Base-by-base conservation (phyloP, 108 stramenopile species). In the Fistulifera pelliculosa region DNA sequence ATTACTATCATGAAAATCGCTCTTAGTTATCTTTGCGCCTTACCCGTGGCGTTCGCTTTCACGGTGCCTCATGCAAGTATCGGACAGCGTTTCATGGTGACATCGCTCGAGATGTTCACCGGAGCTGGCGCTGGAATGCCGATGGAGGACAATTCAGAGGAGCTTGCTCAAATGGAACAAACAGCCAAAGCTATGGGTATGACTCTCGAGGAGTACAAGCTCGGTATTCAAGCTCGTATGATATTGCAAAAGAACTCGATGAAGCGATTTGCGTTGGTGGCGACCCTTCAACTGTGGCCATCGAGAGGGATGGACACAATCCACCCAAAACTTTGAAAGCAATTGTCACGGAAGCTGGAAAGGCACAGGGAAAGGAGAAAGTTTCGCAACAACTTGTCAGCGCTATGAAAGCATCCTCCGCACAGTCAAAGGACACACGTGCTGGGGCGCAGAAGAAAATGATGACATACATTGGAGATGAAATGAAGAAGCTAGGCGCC, bases 111-210 rank as follows among this genome's bases (percentile, higher is more conserved):
- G 61, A 91, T 91, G 89, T 91, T 91, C 73, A 61, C 73, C 47
- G 89, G 89, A 38, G 69, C 75, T 28, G 78, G 78, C 25, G 77
- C 53, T 40, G 80, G 74, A 41, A 65, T 70, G 13, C 66, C 68
- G 27, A 66, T 69, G 52, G 82, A 83, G 52, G 85, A 87, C 53
- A 82, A 90, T 57, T 73, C 78, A 14, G 81, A 83, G 63, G 73
- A 79, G 53, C 60, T 64, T 14, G 16, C 52, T n/a, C 61, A 73
- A 54, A 87, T 87, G 52, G 83, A 78, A 64, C 51, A 79, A 48
- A 69, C 70, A 26, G 84, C 90, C 49, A 74, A 73, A 45, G 79
- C 86, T 15, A 87, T 92, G 86, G 82, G 82, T 27, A 85, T 92
- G 80, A 68, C 84, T 49, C 69, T 85, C 14, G 79, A 80, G 24